A percentile compares a stretch with the other conserved stretches of the same genome.
Evolutionary conservation across 108 stramenopile species (phyloP).

Genomic region (Discostella stelligeroides): DNA sequence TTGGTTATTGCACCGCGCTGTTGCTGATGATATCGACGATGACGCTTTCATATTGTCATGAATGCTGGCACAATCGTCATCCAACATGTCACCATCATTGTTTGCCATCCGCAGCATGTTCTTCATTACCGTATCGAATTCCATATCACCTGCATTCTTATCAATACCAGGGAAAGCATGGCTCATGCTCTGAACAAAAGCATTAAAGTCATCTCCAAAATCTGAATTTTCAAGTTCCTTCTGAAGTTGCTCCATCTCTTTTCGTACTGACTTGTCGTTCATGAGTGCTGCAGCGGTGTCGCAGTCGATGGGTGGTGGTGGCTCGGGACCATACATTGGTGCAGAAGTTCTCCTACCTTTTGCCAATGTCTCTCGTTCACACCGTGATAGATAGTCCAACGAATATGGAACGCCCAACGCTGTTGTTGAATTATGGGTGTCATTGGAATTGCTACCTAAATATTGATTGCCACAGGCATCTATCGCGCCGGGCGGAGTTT

Average conservation of each 20-base stretch:
- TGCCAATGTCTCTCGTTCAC: too few species aligned
- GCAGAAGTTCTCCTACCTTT: background rate
- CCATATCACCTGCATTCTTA: background rate
- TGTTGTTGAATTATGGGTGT: background rate
- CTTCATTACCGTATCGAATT: slow-evolving; percentile 24
- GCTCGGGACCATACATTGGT: slow-evolving; percentile 20
- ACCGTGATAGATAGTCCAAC: slow-evolving; percentile 11
- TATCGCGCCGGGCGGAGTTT: too few species aligned
- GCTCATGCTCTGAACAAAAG: too few species aligned
- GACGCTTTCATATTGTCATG: background rate
- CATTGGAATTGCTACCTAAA: too few species aligned
- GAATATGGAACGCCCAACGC: slow-evolving; percentile 19
- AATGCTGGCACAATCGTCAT: background rate
- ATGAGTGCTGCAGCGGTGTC: background rate
- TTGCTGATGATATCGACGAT: slow-evolving; percentile 8
- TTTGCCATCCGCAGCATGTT: slow-evolving; percentile 21
- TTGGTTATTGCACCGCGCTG: slow-evolving; percentile 1
- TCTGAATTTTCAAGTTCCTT: background rate
- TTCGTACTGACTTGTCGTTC: slow-evolving; percentile 32
- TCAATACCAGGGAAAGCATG: background rate
- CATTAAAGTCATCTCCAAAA: background rate
- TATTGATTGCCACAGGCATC: too few species aligned
- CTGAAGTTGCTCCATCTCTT: slow-evolving; percentile 42
- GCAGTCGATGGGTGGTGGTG: background rate
- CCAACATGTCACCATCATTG: background rate